Base-by-base conservation (phyloP, 129 eudicot species). In the Flaveria robusta region DNA sequence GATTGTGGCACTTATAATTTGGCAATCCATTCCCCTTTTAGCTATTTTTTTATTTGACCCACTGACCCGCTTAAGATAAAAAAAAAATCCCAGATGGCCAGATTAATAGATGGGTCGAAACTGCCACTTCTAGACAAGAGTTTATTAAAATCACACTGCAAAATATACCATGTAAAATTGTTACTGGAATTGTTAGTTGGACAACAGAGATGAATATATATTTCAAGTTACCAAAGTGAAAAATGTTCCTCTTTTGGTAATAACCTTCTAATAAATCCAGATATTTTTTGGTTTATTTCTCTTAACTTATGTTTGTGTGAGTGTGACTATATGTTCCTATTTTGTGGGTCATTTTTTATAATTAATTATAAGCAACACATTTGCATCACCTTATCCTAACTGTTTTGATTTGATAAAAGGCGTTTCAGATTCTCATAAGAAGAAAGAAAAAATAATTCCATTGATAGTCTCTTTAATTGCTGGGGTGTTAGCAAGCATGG, bases 351-450 rank as follows among this genome's bases (percentile, higher is more conserved):
- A n/a, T 2, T 49, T 47, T 11, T 18, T 74, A 12, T 52, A 62
- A 26, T 10, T 46, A 22, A 76, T 19, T 13, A 54, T n/a, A 68
- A 58, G 13, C 20, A 68, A 77, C 68, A 56, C 12, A 13, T 24
- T 26, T 77, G 67, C 16, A 68, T 77, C 62, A 69, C 63, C 47
- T 68, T 68, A 68, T 7, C 60, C 24, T 59, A 34, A 78, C 51
- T 72, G 7, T 43, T 66, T 41, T 55, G 64, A 54, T 73, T 2
- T 29, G 1, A 42, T 66, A 49, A 29, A 73, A 80, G 75, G 70
- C 5, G 75, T 74, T 74, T 45, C 84, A 74, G 84, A 69, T 55
- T 54, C 75, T 27, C 70, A 15, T 29, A 80, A 80, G 75, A 80
- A 80, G 74, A 74, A 80, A 43, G 18, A 15, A 6, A 79, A 72